Percentiles rank a stretch among this genome's conserved stretches.
These are phyloP conservation scores for Starmerella stigmatis DNA, from an alignment of 805 yeast genomes.

Conservation along the genomic window DNA sequence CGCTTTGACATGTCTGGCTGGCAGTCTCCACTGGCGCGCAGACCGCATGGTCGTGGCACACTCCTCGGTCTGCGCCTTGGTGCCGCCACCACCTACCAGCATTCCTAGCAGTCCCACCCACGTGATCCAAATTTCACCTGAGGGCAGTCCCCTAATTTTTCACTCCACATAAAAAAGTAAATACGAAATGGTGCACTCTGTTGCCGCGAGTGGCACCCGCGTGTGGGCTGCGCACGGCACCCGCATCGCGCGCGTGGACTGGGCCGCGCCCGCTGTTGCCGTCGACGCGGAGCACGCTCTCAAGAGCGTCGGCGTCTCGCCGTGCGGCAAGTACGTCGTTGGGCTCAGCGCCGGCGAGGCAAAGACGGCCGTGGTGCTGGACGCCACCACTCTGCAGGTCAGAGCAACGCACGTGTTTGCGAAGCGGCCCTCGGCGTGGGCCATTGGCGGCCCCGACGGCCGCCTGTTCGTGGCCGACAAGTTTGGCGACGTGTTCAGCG, in stretches of 20 bases:
- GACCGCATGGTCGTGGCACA: too few species aligned
- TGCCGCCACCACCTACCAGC: neutral
- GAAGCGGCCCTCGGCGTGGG: constrained; percentile 81
- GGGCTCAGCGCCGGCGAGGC: constrained; percentile 66
- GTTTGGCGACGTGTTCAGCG: constrained; percentile 80
- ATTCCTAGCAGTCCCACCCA: neutral
- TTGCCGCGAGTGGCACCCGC: neutral
- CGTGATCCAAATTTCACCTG: neutral
- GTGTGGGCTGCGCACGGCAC: constrained; percentile 9
- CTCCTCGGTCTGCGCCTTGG: neutral
- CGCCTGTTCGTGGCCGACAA: constrained; percentile 73
- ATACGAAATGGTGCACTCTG: constrained; percentile 16
- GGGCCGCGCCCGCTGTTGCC: neutral
- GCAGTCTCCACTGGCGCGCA: too few species aligned
- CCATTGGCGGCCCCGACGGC: constrained; percentile 35
- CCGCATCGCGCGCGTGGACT: neutral
- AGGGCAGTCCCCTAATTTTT: too few species aligned
- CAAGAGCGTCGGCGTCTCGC: constrained; percentile 47
- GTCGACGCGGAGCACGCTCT: constrained; percentile 26
- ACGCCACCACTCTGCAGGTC: constrained; percentile 36
- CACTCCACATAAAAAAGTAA: too few species aligned
- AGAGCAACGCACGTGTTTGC: constrained; percentile 69
- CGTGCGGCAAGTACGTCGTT: constrained; percentile 45
- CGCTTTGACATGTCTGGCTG: too few species aligned
- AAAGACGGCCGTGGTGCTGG: constrained; percentile 62